Base-by-base conservation (phyloP, 768 basidiomycete genomes). In the Lactarius vividus region DNA sequence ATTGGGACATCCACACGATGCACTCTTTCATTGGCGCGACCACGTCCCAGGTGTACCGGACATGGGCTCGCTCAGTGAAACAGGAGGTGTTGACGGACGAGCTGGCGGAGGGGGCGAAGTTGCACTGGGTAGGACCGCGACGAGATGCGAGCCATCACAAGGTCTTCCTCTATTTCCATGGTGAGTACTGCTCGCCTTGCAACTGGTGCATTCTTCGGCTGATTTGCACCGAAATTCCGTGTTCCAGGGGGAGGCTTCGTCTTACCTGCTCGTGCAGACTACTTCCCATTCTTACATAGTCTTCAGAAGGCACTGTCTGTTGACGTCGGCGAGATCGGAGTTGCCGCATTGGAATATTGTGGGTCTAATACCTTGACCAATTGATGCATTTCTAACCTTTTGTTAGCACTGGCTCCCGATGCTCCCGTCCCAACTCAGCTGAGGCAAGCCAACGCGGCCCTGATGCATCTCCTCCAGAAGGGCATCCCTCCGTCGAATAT, bases 401-500 rank as follows among this genome's bases (percentile, higher is more conserved):
- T 18, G 5, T 28, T n/a, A 65, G 59, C 59, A 1, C 31, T 61
- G 18, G 33, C n/a, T 8, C 64, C 64, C 15, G 64, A 56, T 26
- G 39, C 8, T 1, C 64, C 65, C 13, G 64, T 72, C 39, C 72
- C 71, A 8, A 69, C 69, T 8, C 72, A 72, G 42, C n/a, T 71
- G 54, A 66, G 61, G 28, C 67, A 72, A 58, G 58, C 69, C 2
- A 68, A 62, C 5, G 40, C 44, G 4, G 72, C 67, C 4, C 29
- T 72, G 4, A 52, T 54, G 18, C 61, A 69, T 33, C 31, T 72
- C 44, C 54, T 68, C 26, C 63, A 69, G 11, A 59, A 61, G 15
- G 72, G 72, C 9, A 69, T 72, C 4, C 26, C 65, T 1, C 29
- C 69, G 0, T 62, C 71, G 3, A 66, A 68, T 20, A 72, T 72